These are phyloP conservation scores for Talaromyces albobiverticillius DNA, from an alignment of 2,329 filamentous ascomycete genomes.

Conservation along the genomic window DNA sequence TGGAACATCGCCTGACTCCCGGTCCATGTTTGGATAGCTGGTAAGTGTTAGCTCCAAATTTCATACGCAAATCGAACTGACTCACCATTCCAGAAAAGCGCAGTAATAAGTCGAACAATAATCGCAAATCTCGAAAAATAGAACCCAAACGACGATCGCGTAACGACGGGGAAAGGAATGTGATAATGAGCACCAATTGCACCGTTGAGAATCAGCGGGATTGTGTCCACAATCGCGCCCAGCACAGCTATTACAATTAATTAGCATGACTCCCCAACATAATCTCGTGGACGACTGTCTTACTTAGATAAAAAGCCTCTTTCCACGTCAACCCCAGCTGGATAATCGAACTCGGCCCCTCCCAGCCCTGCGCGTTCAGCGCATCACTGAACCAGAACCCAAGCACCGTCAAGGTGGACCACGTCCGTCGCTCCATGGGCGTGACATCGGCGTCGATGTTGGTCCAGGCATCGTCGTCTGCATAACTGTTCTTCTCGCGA, in stretches of 20 bases:
- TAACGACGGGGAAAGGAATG: conserved; percentile 30
- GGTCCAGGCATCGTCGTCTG: conserved; percentile 22
- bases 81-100: conserved; percentile 33
- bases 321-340: conserved; percentile 44
- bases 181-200: conserved; percentile 24
- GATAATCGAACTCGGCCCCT: conserved; percentile 46
- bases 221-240: background rate
- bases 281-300: background rate
- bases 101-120: conserved; percentile 31
- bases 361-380: conserved; percentile 47
- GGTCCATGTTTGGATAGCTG: conserved; percentile 32
- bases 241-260: no score
- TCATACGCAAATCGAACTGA: background rate
- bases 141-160: conserved; percentile 32
- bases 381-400: conserved; percentile 50
- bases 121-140: conserved; percentile 31
- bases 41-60: background rate
- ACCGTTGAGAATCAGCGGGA: conserved; percentile 19
- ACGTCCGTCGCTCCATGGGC: conserved; percentile 44
- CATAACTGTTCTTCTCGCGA: conserved; percentile 36
- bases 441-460: conserved; percentile 48
- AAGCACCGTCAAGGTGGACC: conserved; percentile 41
- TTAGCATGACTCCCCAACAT: no score
- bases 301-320: conserved; percentile 21
- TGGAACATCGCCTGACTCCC: conserved; percentile 30